A percentile compares a stretch with the other conserved stretches of the same genome.
Conservation (phyloP, 768 basidiomycete species). For the Amanita phalloides region DNA sequence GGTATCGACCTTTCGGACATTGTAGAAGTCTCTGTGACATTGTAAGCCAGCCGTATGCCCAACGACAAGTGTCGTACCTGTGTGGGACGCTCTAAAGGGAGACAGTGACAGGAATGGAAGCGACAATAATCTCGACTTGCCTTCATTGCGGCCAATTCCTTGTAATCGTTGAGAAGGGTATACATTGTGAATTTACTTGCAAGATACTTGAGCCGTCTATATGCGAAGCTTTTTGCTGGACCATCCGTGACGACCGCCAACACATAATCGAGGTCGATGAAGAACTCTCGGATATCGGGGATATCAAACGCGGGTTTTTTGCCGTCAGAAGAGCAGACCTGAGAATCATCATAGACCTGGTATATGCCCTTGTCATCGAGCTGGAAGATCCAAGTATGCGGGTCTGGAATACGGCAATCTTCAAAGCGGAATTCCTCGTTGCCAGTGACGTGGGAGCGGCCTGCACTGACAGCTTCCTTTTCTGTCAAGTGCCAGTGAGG, state of each 20-base stretch:
- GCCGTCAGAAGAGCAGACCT: constrained; percentile 21
- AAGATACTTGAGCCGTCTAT: constrained; percentile 82
- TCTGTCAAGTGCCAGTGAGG: constrained; percentile 92
- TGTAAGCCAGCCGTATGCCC: not conserved
- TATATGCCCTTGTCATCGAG: constrained; percentile 88
- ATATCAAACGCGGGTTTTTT: constrained; percentile 63
- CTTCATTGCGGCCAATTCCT: constrained; percentile 96
- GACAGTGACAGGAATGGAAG: not conserved
- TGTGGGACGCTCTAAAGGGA: constrained; percentile 60
- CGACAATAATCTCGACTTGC: constrained; percentile 27
- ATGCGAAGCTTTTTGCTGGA: constrained; percentile 94
- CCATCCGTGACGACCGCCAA: constrained; percentile 89
- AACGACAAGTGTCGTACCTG: constrained; percentile 36
- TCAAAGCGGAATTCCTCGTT: constrained; percentile 56
- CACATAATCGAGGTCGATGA: constrained; percentile 89
- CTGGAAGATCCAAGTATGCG: constrained; percentile 51
- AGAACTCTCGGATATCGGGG: constrained; percentile 88
- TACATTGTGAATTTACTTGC: constrained; percentile 94
- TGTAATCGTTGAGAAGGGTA: constrained; percentile 81
- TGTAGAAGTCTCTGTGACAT: constrained; percentile 82
- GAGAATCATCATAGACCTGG: constrained; percentile 56
- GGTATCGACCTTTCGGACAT: constrained; percentile 95
- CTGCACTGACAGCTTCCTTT: constrained; percentile 33
- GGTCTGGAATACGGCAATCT: constrained; percentile 64
- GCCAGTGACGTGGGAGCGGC: constrained; percentile 16